Evolutionary conservation across 257 asterid species (phyloP).

Genomic region (Avicennia marina): DNA sequence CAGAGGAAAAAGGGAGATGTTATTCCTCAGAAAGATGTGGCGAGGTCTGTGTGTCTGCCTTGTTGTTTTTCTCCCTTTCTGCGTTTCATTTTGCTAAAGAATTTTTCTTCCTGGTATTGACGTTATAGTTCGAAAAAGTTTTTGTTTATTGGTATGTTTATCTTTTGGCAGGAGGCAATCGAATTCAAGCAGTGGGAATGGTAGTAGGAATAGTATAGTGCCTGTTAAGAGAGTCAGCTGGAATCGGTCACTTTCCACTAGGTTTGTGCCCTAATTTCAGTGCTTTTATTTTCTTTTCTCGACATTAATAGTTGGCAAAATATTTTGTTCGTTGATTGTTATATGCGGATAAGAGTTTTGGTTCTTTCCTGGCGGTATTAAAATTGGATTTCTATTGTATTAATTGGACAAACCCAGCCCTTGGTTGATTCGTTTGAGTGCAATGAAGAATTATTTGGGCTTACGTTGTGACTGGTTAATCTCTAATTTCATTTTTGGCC

Average conservation of each 20-base stretch:
- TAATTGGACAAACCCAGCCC: too few species aligned
- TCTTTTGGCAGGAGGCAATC: constrained; percentile 49
- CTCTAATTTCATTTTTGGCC: too few species aligned
- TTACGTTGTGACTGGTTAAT: too few species aligned
- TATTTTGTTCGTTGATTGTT: background rate
- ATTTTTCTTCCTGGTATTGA: background rate
- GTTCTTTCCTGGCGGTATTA: too few species aligned
- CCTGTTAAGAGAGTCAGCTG: constrained; percentile 64
- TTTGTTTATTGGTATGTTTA: background rate
- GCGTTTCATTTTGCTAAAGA: background rate
- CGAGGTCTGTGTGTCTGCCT: constrained; percentile 29
- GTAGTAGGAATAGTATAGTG: constrained; percentile 37
- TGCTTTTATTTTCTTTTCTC: background rate
- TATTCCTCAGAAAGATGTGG: constrained; percentile 21
- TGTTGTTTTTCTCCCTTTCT: background rate
- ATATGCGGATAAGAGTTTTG: too few species aligned
- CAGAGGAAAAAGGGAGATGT: constrained; percentile 33
- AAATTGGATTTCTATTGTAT: too few species aligned
- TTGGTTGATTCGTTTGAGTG: too few species aligned
- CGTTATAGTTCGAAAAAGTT: background rate
- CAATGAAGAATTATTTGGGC: too few species aligned
- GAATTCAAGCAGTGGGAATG: constrained; percentile 40
- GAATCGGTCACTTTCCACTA: constrained; percentile 86
- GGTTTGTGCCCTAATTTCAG: constrained; percentile 45
- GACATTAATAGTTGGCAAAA: background rate